Evolutionary conservation across 306 rosid species (phyloP).

Genomic region (Quercus gilva): DNA sequence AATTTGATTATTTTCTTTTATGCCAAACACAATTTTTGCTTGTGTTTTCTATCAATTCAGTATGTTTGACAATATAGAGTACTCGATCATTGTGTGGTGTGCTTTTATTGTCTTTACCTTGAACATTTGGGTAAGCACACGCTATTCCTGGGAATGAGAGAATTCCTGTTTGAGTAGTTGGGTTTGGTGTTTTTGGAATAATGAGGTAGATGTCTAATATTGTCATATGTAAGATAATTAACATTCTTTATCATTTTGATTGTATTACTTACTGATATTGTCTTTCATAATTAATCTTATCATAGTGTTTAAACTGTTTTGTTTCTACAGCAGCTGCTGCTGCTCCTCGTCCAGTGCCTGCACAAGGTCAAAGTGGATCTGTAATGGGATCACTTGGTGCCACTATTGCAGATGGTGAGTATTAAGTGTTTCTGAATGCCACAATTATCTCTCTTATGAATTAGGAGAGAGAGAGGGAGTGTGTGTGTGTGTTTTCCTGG

Average conservation of each 20-base stretch:
- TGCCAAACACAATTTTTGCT: background rate
- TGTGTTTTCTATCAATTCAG: background rate
- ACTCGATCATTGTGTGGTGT: background rate
- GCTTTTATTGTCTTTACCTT: background rate
- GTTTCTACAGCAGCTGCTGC: slow-evolving; percentile 14
- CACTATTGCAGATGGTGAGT: slow-evolving; percentile 19
- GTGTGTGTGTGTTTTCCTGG: background rate
- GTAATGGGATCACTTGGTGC: slow-evolving; percentile 22
- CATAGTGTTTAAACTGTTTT: background rate
- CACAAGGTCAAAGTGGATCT: slow-evolving; percentile 12
- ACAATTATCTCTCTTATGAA: background rate
- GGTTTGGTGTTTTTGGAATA: background rate
- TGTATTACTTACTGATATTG: background rate
- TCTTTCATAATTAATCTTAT: background rate
- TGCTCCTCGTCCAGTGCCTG: slow-evolving; percentile 15
- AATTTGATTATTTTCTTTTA: background rate
- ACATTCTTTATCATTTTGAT: background rate
- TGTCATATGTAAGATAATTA: background rate
- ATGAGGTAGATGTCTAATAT: background rate
- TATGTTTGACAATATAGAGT: background rate
- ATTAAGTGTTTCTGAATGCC: background rate
- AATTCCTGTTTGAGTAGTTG: background rate
- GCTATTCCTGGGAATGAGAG: background rate
- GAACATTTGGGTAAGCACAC: background rate
- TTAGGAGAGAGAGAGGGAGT: too few species aligned